Evolutionary conservation across 1,139 yeast genomes (phyloP).

Genomic region (Pichia sp.): DNA sequence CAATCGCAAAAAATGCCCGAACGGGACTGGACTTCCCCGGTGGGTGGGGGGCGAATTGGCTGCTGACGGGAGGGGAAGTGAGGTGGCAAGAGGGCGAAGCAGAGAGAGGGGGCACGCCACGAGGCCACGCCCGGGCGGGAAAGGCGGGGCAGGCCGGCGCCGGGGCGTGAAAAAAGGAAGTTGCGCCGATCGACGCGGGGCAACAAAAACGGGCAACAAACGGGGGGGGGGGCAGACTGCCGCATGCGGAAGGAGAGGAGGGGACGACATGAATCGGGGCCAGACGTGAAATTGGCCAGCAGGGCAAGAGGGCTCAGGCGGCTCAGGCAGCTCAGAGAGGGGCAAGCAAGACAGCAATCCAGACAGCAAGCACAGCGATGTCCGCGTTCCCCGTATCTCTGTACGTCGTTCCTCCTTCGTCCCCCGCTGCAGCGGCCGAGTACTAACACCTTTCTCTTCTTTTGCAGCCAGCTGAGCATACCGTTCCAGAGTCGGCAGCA

Average conservation of each 20-base stretch:
- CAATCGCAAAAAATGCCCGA: slow-evolving; percentile 2
- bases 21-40: slow-evolving; percentile 1
- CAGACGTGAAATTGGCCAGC: too few species aligned
- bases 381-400: neutral
- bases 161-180: neutral
- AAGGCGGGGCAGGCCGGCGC: neutral
- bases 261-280: too few species aligned
- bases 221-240: too few species aligned
- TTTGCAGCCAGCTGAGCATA: slow-evolving; percentile 38
- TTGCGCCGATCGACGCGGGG: too few species aligned
- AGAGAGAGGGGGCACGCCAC: neutral
- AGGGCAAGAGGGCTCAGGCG: too few species aligned
- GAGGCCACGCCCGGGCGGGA: neutral
- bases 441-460: neutral
- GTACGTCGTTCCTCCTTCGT: neutral
- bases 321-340: too few species aligned
- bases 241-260: too few species aligned
- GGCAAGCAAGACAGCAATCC: neutral
- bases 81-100: neutral
- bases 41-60: neutral
- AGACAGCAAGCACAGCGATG: neutral
- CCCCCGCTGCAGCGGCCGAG: neutral
- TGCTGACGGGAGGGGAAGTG: neutral
- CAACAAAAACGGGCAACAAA: too few species aligned
- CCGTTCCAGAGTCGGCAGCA: slow-evolving; percentile 62